Evolutionary conservation across 805 yeast species (phyloP), one percentile per base, ranked within the genome.

Genomic region (Kockiozyma suomiensis): DNA sequence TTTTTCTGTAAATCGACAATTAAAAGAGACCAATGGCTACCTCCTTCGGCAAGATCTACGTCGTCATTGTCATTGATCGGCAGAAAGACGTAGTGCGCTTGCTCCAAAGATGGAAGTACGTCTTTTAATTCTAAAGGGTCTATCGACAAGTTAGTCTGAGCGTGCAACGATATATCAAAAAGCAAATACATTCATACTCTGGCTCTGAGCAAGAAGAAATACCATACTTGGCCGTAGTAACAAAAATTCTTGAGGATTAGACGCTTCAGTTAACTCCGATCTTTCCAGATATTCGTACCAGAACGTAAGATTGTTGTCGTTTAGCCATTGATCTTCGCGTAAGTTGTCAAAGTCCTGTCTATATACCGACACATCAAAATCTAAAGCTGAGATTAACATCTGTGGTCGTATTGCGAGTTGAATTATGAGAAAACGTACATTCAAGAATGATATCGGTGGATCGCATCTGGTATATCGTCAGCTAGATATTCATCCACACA

Each of bases 1-100:
- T 75, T 73, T 42, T 82, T 86, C 13, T 79, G 71, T 7, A 80
- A 62, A 35, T 80, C 78, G 5, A 85, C 75, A 15, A 87, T 78
- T 13, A 85, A 77, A 15, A 88, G 72, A 0, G 88, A 84, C 94
- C 96, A 88, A 72, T 88, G 94, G 48, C 84, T 84, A 1, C 93
- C 94, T 17, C 85, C 85, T 61, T 83, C 87, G 1, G 80, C 82
- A 0, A 74, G 74, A 49, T 80, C 86, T 43, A 83, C 75, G 56
- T 84, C 86, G 48, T 80, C 86, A 61, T 82, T 84, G 69, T 83
- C 87, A 70, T 86, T 88, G 30, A 87, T 76, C 0, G 93, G 94
- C 41, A 87, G 70, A 63, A 88, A 87, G 0, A 88, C 76, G 65
- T 84, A 82, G 13, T 75, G 73, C 1, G 83, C 74, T 1, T 72